Evolutionary conservation across 108 stramenopile genomes (phyloP).

Genomic region (Fistulifera pelliculosa): DNA sequence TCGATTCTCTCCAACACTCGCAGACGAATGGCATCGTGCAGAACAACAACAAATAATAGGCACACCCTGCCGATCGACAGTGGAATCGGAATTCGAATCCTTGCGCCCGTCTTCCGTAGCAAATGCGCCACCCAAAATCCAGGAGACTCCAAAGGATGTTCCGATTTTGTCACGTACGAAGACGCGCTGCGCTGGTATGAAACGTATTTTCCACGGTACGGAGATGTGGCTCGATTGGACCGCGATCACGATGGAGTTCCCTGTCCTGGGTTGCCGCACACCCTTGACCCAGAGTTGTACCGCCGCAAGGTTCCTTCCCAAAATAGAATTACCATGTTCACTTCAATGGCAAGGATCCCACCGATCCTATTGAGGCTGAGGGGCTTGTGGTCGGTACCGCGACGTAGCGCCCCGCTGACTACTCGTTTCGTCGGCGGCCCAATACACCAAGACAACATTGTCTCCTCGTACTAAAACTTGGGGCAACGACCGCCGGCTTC

Average conservation of each 20-base stretch:
- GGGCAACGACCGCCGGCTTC: constrained; percentile 29
- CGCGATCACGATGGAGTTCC: constrained; percentile 60
- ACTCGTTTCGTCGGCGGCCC: constrained; percentile 34
- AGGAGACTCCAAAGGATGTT: constrained; percentile 40
- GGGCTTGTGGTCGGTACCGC: too few relatives aligned
- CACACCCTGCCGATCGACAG: background rate
- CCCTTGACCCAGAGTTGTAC: constrained; percentile 25
- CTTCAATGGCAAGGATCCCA: too few relatives aligned
- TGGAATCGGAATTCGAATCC: constrained; percentile 45
- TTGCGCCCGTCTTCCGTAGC: constrained; percentile 27
- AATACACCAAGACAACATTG: constrained; percentile 72
- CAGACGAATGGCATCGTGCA: constrained; percentile 19
- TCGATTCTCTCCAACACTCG: constrained; percentile 2
- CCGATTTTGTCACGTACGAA: constrained; percentile 55
- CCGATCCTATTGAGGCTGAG: too few relatives aligned
- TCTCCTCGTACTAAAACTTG: constrained; percentile 73
- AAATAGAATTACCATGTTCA: too few relatives aligned
- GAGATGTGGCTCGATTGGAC: constrained; percentile 57
- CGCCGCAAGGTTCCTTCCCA: constrained; percentile 46
- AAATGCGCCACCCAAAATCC: constrained; percentile 32
- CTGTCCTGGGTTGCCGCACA: constrained; percentile 61
- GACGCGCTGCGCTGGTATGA: constrained; percentile 53
- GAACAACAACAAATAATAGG: constrained; percentile 26
- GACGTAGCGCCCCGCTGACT: too few relatives aligned
- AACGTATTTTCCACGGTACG: constrained; percentile 35